These are phyloP conservation scores for Crotalaria pallida DNA, from an alignment of 306 rosid species.

Conservation along the genomic window DNA sequence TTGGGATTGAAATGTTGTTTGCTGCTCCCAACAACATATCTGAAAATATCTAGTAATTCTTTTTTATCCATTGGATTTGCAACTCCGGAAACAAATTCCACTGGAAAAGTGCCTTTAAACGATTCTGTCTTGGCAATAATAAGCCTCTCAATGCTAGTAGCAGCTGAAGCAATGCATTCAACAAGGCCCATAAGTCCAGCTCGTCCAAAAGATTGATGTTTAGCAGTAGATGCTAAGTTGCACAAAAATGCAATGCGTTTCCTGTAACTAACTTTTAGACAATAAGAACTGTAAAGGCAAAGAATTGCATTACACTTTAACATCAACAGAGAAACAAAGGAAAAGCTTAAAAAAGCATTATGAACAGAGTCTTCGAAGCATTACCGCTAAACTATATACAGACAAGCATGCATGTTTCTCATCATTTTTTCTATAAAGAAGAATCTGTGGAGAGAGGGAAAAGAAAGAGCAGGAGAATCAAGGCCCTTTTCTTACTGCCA, in stretches of 20 bases:
- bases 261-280: constrained; percentile 50
- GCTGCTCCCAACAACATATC: constrained; percentile 84
- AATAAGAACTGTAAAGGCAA: constrained; percentile 29
- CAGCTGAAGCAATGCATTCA: constrained; percentile 84
- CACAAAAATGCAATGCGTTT: constrained; percentile 50
- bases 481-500: not conserved
- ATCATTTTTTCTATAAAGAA: not conserved
- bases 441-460: not conserved
- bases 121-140: constrained; percentile 29
- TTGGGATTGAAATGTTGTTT: constrained; percentile 95
- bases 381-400: not conserved
- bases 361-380: not conserved
- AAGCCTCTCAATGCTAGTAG: constrained; percentile 35
- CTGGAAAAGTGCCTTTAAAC: constrained; percentile 22
- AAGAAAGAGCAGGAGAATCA: not conserved
- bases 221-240: constrained; percentile 67
- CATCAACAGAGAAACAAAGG: constrained; percentile 1
- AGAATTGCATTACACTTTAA: not conserved
- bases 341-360: not conserved
- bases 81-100: constrained; percentile 35
- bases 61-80: constrained; percentile 36
- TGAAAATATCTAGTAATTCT: constrained; percentile 55
- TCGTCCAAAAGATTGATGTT: constrained; percentile 68
- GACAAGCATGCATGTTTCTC: not conserved
- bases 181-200: constrained; percentile 87